Percentiles rank a stretch among this genome's conserved stretches.
phyloP scores from a whole-genome alignment of 768 basidiomycete species.

The Russula brevipes region DNA sequence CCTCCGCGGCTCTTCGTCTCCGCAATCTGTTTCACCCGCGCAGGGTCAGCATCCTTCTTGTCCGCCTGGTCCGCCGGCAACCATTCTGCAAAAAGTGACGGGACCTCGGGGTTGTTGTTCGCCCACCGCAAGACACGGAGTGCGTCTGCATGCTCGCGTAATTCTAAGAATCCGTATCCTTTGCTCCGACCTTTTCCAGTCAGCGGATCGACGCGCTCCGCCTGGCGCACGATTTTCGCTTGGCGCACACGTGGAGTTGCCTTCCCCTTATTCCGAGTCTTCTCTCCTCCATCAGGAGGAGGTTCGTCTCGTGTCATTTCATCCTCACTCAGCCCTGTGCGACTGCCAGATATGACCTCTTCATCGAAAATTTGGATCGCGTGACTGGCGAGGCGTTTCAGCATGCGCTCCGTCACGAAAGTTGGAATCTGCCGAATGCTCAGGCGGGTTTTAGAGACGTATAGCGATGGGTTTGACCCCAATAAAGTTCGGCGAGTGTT shows the following conservation, averaged over 20 bases:
- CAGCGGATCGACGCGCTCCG: constrained; percentile 82
- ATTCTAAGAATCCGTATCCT: constrained; percentile 95
- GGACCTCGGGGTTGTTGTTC: constrained; percentile 77
- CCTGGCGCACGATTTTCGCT: constrained; percentile 86
- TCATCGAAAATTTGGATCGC: constrained; percentile 72
- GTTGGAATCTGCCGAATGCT: constrained; percentile 90
- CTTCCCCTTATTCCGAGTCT: constrained; percentile 30
- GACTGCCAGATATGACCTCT: constrained; percentile 60
- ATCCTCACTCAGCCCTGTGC: constrained; percentile 62
- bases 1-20: constrained; percentile 45
- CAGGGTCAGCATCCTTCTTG: constrained; percentile 43
- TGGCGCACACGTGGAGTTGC: constrained; percentile 44
- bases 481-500: constrained; percentile 79
- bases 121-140: constrained; percentile 89
- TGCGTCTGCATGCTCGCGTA: constrained; percentile 83
- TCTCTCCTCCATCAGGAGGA: constrained; percentile 11
- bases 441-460: constrained; percentile 90
- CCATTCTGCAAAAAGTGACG: constrained; percentile 68
- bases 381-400: constrained; percentile 83
- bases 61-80: constrained; percentile 72
- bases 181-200: constrained; percentile 85
- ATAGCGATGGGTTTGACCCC: constrained; percentile 88
- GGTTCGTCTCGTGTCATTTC: constrained; percentile 47
- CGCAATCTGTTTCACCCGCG: constrained; percentile 55
- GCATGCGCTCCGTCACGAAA: constrained; percentile 82